A percentile compares a stretch with the other conserved stretches of the same genome.
These are phyloP conservation scores for Cyphellophora europaea DNA, from an alignment of 2,329 filamentous ascomycete genomes.

Conservation along the genomic window DNA sequence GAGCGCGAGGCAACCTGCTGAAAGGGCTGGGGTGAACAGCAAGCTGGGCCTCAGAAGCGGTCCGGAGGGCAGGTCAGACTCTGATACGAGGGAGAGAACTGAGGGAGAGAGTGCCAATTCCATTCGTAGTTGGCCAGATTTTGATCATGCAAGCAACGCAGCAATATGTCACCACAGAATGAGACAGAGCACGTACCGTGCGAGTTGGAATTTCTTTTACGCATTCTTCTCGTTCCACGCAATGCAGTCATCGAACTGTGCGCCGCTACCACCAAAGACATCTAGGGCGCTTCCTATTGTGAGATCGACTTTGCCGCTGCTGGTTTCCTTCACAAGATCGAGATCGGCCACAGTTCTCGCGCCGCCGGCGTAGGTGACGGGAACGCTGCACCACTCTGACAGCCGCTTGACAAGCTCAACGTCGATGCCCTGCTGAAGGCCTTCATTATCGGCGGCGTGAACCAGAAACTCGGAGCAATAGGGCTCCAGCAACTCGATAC, in stretches of 20 bases:
- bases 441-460: constrained; percentile 94
- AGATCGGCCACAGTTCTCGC: constrained; percentile 74
- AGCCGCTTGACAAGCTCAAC: constrained; percentile 69
- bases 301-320: constrained; percentile 73
- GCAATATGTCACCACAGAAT: no score
- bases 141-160: no score
- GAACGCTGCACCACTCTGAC: constrained; percentile 78
- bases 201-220: no score
- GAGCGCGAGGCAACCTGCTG: no score
- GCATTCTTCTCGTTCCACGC: constrained; percentile 60
- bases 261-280: constrained; percentile 82
- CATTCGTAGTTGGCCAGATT: no score
- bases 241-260: constrained; percentile 82
- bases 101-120: no score
- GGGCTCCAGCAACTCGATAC: constrained; percentile 70
- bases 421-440: constrained; percentile 83
- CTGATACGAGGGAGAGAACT: no score
- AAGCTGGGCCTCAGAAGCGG: no score
- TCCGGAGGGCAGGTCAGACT: no score
- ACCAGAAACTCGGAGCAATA: constrained; percentile 96
- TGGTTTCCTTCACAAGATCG: constrained; percentile 69
- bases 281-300: constrained; percentile 96
- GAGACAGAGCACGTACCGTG: no score
- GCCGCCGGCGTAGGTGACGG: constrained; percentile 95
- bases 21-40: no score